Base-by-base conservation (phyloP, 208 protist genomes). In the Naegleria fowleri region DNA sequence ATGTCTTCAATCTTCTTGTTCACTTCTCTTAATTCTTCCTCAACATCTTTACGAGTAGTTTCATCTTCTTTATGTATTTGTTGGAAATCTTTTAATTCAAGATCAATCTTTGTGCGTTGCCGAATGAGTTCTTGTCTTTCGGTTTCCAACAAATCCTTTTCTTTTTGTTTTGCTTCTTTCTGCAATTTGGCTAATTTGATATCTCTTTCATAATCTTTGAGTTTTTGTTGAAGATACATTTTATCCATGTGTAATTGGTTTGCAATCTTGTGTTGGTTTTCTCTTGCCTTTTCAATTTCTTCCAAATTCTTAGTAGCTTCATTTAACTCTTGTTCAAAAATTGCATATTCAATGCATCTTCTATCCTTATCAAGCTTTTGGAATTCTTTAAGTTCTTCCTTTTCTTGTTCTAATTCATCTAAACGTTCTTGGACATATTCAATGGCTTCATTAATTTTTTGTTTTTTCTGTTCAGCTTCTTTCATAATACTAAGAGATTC, bases 401-500 rank as follows among this genome's bases (percentile, higher is more conserved):
- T 96, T 91, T 99, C 98, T 19, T 90, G 90, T 75, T 99, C 97
- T 11, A 99, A 94, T 76, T 99, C 98, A 29, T 90, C 91, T 7
- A 99, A 92, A 9, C 97, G 93, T 75, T 96, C 93, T 48, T 99
- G 93, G 36, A 99, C 96, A 83, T 99, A 95, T 19, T 86, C 40
- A 51, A 99, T 94, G n/a, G 96, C 94, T 2, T 98, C 95, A 52
- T 97, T 95, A 90, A 99, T 98, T 89, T 95, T 95, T 83, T 91
- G 92, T 29, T 95, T 94, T 91, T 97, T 97, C 22, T 43, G 91
- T 86, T 94, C 92, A 0, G 97, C 98, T 38, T 99, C 98, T 0
- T 93, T 92, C 86, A 99, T 95, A 86, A 99, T 98, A 43, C 96
- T 95, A 36, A 98, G 85, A 76, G 96, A 98, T 92, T 99, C 98